Evolutionary conservation across 1,284 basidiomycete species (phyloP), one percentile per base, ranked within the genome.

Genomic region (Wallemia hederae): DNA sequence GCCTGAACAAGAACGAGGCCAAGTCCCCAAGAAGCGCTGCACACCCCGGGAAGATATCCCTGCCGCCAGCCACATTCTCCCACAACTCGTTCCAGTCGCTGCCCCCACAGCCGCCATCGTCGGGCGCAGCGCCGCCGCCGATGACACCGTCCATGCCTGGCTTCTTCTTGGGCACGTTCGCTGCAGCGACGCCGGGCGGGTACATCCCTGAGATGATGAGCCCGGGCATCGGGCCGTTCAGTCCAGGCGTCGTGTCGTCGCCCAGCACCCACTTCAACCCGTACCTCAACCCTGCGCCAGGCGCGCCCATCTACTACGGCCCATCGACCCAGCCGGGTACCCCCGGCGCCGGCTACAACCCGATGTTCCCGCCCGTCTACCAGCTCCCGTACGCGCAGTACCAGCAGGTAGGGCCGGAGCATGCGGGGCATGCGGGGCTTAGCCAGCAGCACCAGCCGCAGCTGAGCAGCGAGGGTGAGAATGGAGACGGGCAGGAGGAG

Each of bases 211-310:
- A 65, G 59, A 63, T 64, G 61, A 58, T 65, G n/a, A 64, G 63
- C 1, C 64, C 64, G 19, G 64, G 64, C 1, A 56, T 65, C 27
- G 64, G 64, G 7, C 64, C 63, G 28, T 63, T 61, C 55, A 63
- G 62, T 24, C 64, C 64, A n/a, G 61, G 61, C 39, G 56, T 62
- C 19, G 39, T 60, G 25, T 9, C 56, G 2, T 59, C 59, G 7
- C 34, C 29, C 2, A 7, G 9, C 2, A 34, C 34, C 64, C 65
- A 63, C 2, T 69, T 68, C 63, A 71, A 70, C 59, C 70, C 71
- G 1, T 70, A 71, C 65, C 63, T 72, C 27, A 71, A 72, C 61
- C 64, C 71, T 14, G 72, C 72, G 11, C 72, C 72, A 0, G 72
- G 72, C 22, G 72, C 69, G 3, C 71, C 72, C 0, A 63, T 73